Percentiles rank a stretch among this genome's conserved stretches.
Evolutionary conservation across 352 stramenopile species (phyloP).

Genomic region (Albugo candida): DNA sequence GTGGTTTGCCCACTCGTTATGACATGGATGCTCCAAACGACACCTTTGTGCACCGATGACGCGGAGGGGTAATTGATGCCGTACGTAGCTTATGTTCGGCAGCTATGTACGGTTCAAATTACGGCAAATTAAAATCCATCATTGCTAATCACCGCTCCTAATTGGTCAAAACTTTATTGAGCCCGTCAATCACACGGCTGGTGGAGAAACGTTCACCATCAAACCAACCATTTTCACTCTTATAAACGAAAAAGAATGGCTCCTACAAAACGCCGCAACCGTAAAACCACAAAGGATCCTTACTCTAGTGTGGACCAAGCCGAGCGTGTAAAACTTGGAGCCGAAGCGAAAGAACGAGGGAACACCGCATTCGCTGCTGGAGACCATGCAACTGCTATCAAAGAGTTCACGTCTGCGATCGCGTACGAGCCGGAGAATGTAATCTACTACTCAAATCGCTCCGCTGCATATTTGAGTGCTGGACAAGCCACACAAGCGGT

Average conservation of each 20-base stretch:
- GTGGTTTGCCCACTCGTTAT: too few species aligned
- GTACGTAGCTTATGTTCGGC: too few species aligned
- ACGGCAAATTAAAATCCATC: too few species aligned
- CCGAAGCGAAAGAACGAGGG: conserved; percentile 70
- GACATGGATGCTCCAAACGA: too few species aligned
- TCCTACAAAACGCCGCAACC: conserved; percentile 49
- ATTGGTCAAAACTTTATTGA: too few species aligned
- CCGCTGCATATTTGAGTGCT: conserved; percentile 61
- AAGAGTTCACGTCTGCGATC: conserved; percentile 75
- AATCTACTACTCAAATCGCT: conserved; percentile 80
- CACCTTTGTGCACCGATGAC: too few species aligned
- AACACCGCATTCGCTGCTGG: conserved; percentile 59
- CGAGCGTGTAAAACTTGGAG: conserved; percentile 50
- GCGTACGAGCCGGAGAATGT: conserved; percentile 72
- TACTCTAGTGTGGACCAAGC: conserved; percentile 36
- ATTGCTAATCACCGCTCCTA: too few species aligned
- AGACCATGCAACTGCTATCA: conserved; percentile 69
- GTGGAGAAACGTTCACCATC: too few species aligned
- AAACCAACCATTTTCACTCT: too few species aligned
- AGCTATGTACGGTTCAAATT: too few species aligned
- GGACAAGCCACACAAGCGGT: conserved; percentile 61
- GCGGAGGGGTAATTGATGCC: too few species aligned
- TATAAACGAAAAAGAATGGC: conserved; percentile 19
- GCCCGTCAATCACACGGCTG: too few species aligned
- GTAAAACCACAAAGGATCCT: conserved; percentile 71